Conservation (phyloP, 75 land plant genomes). For the Cryptomeria japonica region DNA sequence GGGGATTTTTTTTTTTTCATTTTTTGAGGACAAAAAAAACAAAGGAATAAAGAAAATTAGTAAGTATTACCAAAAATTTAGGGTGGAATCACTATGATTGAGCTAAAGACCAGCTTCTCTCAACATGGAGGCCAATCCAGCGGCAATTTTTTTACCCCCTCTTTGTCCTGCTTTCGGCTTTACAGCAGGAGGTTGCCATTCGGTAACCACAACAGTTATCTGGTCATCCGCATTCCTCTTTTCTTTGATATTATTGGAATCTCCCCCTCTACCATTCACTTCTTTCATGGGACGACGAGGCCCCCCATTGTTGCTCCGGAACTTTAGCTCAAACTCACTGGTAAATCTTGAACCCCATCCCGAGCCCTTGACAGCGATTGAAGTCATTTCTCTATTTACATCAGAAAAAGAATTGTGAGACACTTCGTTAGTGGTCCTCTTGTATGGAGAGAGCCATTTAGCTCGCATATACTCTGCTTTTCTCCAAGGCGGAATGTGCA, state of each 20-base stretch:
- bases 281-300: background rate
- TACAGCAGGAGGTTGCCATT: slow-evolving; percentile 49
- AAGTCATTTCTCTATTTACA: background rate
- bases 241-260: background rate
- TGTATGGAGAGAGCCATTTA: slow-evolving; percentile 87
- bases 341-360: slow-evolving; percentile 28
- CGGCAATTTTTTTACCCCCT: slow-evolving; percentile 31
- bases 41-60: background rate
- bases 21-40: background rate
- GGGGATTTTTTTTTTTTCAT: background rate
- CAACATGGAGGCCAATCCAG: slow-evolving; percentile 61
- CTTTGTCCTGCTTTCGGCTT: slow-evolving; percentile 28
- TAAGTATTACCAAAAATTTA: slow-evolving; percentile 9
- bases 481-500: slow-evolving; percentile 93
- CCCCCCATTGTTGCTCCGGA: slow-evolving; percentile 18
- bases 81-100: background rate
- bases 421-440: slow-evolving; percentile 34
- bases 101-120: slow-evolving; percentile 24
- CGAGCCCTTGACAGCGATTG: slow-evolving; percentile 25
- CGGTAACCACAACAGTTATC: slow-evolving; percentile 23
- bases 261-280: background rate
- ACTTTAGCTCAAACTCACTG: slow-evolving; percentile 42
- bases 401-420: background rate
- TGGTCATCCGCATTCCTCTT: slow-evolving; percentile 11
- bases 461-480: slow-evolving; percentile 82